A percentile compares a stretch with the other conserved stretches of the same genome.
Evolutionary conservation across 2,329 filamentous ascomycete species (phyloP).

Genomic region (Myriosclerotinia duriaeana): DNA sequence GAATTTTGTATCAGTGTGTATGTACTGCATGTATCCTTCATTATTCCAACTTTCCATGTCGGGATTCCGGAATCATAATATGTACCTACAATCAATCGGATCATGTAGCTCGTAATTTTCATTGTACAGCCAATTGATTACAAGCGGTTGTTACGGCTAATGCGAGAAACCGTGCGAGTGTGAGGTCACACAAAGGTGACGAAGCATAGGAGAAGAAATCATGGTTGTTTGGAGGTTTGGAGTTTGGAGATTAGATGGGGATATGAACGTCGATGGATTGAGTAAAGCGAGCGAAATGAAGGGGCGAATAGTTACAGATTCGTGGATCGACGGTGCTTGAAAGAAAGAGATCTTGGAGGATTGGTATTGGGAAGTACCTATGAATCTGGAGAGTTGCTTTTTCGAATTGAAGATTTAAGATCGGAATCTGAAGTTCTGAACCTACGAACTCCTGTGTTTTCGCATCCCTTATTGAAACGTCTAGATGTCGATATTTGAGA

Average conservation of each 20-base stretch:
- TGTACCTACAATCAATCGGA: not conserved
- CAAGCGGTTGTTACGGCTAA: slow-evolving; percentile 8
- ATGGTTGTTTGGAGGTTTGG: not conserved
- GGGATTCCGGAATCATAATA: not conserved
- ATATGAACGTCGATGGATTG: not conserved
- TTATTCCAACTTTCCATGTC: not conserved
- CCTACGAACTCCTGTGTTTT: not conserved
- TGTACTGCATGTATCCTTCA: too few relatives aligned
- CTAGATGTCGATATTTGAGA: too few relatives aligned
- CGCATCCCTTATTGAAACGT: too few relatives aligned
- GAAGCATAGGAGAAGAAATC: not conserved
- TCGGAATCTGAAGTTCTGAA: not conserved
- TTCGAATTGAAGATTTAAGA: not conserved
- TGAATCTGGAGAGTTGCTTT: not conserved
- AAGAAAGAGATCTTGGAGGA: not conserved
- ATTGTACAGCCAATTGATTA: slow-evolving; percentile 5
- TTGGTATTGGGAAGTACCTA: not conserved
- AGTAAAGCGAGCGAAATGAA: slow-evolving; percentile 14
- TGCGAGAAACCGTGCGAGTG: not conserved
- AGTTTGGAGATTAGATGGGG: not conserved
- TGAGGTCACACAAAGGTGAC: not conserved
- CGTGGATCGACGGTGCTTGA: not conserved
- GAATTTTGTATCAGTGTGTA: not conserved
- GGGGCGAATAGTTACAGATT: not conserved
- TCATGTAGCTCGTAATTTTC: too few relatives aligned